Evolutionary conservation across 2,329 filamentous ascomycete genomes (phyloP), one percentile per base, ranked within the genome.

Genomic region (Arthrobotrys megalospora): DNA sequence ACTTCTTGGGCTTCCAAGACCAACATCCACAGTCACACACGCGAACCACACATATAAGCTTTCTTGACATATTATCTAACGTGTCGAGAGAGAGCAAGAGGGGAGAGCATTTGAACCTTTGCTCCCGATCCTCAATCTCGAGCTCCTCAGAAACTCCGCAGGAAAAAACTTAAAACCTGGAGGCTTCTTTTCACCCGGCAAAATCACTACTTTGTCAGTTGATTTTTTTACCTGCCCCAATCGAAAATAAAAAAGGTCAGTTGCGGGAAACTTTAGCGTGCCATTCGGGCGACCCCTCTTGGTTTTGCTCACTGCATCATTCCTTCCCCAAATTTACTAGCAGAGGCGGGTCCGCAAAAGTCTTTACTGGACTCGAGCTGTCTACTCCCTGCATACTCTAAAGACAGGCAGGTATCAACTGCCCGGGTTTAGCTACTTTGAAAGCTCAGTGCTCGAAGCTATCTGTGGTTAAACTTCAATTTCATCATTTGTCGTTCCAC

Each of bases 31-130:
- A 16, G 38, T 69, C 48, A 48, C 69, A 45, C 41, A 73, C 62
- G 62, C 70, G 53, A 69, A 55, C 69, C 55, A 76, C 67, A 64
- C 72, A 47, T 60, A 64, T 43, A 68, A 69, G 64, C 65, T 70
- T 70, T 76, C 72, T 76, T 69, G 36, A 55, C 64, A 65, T 60
- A 12, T 58, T 16, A 24, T 53, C 21, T 45, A 36, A 43, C 24
- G n/a, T 36, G 28, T 38, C 24, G 16, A 24, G 11, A 43, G 53
- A 11, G 34, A n/a, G 10, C 36, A 11, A n/a, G 24, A 28, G 24
- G 10, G 24, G 32, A 14, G 34, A 10, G n/a, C 19, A 5, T 36
- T 43, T 36, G 45, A 24, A 53, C 24, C 6, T 64, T 71, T 43
- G n/a, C 19, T 64, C 36, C 21, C 4, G 32, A 19, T 34, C 19